Base-by-base conservation (phyloP, 768 basidiomycete species). In the Trametes elegans region DNA sequence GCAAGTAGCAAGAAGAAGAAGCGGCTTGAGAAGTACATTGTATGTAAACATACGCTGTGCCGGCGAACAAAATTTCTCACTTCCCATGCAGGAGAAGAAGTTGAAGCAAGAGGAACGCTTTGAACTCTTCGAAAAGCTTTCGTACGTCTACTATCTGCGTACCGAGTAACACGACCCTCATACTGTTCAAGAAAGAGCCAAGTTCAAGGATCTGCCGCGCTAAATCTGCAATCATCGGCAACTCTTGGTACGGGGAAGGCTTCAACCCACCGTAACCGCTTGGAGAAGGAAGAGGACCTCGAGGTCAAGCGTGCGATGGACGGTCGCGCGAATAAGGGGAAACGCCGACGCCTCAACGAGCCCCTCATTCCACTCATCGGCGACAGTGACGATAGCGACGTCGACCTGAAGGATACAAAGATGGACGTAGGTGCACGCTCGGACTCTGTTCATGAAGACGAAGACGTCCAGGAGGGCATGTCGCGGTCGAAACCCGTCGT, bases 11-110 rank as follows among this genome's bases (percentile, higher is more conserved):
- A 94, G 75, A 95, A 92, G 74, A 87, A 84, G 74, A 94, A 89
- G 68, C 76, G 91, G 48, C 73, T 98, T 5, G 95, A 98, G 59
- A 91, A 91, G 59, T 98, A 93, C 65, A 94, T 98, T 63, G 93
- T 92, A 52, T 64, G 87, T 72, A 11, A 2, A 11, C 19, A 13
- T 8, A 2, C 4, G 2, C n/a, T 7, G 9, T 31, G 19, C 4
- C 13, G 6, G 50, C 47, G 28, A 19, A 24, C 11, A 29, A n/a
- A 18, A 47, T 28, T 55, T 10, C 56, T 56, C 10, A 58, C 49
- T 26, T 36, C n/a, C 7, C 40, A 1, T 53, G 43, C 58, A 94
- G 92, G 88, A 92, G 45, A 94, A 94, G 73, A 95, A 95, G 71
- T 73, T 96, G 43, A 92, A 88, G 72, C 91, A 93, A 68, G 94